Percentiles rank a stretch among this genome's conserved stretches.
phyloP scores from a whole-genome alignment of 1,284 basidiomycete genomes.

The Gymnopus androsaceus region DNA sequence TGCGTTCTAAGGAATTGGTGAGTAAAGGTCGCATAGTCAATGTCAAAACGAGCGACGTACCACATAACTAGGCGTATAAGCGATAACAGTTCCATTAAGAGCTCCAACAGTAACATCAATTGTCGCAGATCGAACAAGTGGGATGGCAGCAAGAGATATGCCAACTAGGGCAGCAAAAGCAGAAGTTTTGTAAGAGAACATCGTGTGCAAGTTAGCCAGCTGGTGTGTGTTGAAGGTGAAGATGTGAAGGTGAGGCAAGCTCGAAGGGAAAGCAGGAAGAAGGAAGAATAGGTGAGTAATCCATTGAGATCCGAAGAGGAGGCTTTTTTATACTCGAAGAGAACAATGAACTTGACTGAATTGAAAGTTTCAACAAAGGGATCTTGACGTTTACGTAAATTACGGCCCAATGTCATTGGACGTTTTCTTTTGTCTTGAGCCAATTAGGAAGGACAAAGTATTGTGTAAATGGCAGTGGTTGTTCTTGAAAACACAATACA shows the following conservation, averaged over 20 bases:
- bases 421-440: no score
- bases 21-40: background rate
- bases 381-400: no score
- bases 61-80: conserved; percentile 46
- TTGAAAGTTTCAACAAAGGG: no score
- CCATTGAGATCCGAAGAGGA: background rate
- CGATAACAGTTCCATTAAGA: conserved; percentile 38
- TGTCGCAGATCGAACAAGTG: conserved; percentile 35
- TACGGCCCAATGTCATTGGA: no score
- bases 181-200: conserved; percentile 13
- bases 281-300: conserved; percentile 4
- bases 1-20: conserved; percentile 39
- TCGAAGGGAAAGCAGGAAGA: background rate
- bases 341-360: background rate
- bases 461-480: background rate
- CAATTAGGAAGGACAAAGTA: no score
- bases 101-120: conserved; percentile 57
- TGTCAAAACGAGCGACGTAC: conserved; percentile 38
- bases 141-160: conserved; percentile 23
- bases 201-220: conserved; percentile 3
- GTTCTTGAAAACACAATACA: background rate
- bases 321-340: conserved; percentile 1
- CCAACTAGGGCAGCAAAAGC: conserved; percentile 14
- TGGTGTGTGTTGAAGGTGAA: background rate
- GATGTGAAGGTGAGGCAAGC: background rate